These are phyloP conservation scores for Alternaria infectoria DNA, from an alignment of 2,329 filamentous ascomycete species.

Conservation along the genomic window DNA sequence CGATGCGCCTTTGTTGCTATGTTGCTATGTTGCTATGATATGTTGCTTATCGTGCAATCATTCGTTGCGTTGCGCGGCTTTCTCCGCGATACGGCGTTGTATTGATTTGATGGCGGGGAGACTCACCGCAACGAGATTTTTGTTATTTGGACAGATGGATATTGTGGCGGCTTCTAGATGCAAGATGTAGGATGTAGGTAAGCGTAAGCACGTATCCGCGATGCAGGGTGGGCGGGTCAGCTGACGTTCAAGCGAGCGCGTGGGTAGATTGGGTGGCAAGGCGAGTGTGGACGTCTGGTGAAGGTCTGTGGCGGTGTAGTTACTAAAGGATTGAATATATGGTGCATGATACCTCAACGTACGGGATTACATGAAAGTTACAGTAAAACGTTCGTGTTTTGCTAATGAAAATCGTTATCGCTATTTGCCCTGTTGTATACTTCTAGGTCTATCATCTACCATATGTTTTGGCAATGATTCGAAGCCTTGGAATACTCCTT, in stretches of 20 bases:
- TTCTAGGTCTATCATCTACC: background rate
- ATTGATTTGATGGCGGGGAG: background rate
- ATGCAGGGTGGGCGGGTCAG: background rate
- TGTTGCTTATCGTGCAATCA: background rate
- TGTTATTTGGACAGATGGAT: background rate
- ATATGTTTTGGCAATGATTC: background rate
- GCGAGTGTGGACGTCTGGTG: background rate
- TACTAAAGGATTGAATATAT: too few relatives aligned
- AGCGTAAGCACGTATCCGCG: background rate
- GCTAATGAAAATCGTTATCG: background rate
- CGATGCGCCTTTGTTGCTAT: background rate
- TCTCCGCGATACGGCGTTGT: background rate
- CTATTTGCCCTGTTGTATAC: background rate
- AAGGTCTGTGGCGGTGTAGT: background rate
- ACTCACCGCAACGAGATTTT: background rate
- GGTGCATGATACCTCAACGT: too few relatives aligned
- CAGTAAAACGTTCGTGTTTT: background rate
- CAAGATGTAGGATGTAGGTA: background rate
- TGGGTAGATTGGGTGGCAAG: background rate
- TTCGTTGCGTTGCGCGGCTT: background rate
- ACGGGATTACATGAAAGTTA: too few relatives aligned
- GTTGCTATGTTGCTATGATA: too few relatives aligned
- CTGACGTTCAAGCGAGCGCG: background rate
- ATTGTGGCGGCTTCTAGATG: background rate
- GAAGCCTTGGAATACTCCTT: background rate